phyloP scores from a whole-genome alignment of 2,329 filamentous ascomycete genomes.

The Furcasterigmium sp. region DNA sequence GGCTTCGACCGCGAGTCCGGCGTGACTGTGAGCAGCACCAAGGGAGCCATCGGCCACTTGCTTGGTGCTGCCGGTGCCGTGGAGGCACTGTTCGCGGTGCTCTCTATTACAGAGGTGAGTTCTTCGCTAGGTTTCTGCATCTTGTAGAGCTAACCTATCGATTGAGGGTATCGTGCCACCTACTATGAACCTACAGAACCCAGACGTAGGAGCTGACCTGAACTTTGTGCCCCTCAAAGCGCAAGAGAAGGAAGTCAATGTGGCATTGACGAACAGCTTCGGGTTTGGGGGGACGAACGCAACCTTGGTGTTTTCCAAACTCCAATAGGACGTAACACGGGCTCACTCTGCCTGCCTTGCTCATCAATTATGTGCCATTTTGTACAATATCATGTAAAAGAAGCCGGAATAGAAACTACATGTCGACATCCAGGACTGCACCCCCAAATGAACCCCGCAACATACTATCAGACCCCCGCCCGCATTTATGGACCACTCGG shows the following conservation, averaged over 20 bases:
- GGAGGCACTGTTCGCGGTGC: conserved; percentile 79
- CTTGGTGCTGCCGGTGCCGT: conserved; percentile 87
- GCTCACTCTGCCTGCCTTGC: no score
- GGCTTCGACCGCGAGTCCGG: conserved; percentile 56
- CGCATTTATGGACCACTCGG: no score
- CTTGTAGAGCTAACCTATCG: not conserved
- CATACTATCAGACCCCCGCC: no score
- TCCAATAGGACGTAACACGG: not conserved
- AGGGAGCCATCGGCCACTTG: conserved; percentile 87
- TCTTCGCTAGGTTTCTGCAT: not conserved
- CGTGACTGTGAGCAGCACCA: conserved; percentile 87
- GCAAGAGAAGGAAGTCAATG: conserved; percentile 64
- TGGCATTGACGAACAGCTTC: conserved; percentile 91
- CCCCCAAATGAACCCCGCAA: not conserved
- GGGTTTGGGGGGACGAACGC: conserved; percentile 97
- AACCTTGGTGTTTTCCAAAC: conserved; percentile 66
- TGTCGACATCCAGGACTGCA: not conserved
- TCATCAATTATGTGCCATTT: no score
- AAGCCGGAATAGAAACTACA: not conserved
- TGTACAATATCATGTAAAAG: no score
- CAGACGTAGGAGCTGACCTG: conserved; percentile 65
- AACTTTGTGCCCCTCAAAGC: conserved; percentile 76
- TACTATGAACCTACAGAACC: conserved; percentile 73
- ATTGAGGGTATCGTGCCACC: conserved; percentile 71
- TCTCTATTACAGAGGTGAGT: conserved; percentile 73